These are phyloP conservation scores for Bruguiera sexangula DNA, from an alignment of 345 rosid species.

Conservation along the genomic window DNA sequence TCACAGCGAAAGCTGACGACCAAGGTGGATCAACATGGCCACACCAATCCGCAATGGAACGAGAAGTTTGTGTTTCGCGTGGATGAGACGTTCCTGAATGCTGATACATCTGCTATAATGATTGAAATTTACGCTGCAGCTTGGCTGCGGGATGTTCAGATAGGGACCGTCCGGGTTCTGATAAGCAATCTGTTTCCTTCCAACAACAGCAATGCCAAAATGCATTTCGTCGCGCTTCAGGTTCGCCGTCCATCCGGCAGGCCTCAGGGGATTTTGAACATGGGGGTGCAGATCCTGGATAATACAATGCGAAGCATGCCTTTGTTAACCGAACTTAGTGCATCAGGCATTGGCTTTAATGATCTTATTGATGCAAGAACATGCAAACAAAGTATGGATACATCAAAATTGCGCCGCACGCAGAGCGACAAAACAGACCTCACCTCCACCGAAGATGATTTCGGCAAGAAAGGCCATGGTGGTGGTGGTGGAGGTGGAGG, in stretches of 20 bases:
- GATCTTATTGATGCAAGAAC: constrained; percentile 17
- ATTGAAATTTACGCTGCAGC: constrained; percentile 85
- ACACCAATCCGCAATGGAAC: constrained; percentile 75
- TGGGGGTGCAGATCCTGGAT: constrained; percentile 69
- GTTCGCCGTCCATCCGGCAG: constrained; percentile 83
- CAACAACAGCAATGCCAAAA: constrained; percentile 25
- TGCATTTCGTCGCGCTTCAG: constrained; percentile 30
- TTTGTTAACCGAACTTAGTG: constrained; percentile 43
- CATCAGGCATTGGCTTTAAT: constrained; percentile 21
- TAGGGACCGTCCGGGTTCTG: constrained; percentile 64
- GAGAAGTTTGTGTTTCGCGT: constrained; percentile 82
- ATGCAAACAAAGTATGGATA: constrained; percentile 12
- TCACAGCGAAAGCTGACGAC: constrained; percentile 66
- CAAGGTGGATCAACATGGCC: constrained; percentile 59
- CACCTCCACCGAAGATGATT: constrained; percentile 31
- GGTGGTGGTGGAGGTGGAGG: not conserved
- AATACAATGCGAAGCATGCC: constrained; percentile 84
- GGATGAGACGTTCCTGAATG: constrained; percentile 52
- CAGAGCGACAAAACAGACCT: constrained; percentile 61
- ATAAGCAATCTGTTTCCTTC: constrained; percentile 47
- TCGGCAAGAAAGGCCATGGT: not conserved
- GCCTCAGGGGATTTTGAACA: constrained; percentile 75
- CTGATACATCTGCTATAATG: constrained; percentile 54
- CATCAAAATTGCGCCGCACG: constrained; percentile 46
- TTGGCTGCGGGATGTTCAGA: constrained; percentile 73